Evolutionary conservation across 2,329 filamentous ascomycete genomes (phyloP).

Genomic region (Arthrobotrys entomopaga): DNA sequence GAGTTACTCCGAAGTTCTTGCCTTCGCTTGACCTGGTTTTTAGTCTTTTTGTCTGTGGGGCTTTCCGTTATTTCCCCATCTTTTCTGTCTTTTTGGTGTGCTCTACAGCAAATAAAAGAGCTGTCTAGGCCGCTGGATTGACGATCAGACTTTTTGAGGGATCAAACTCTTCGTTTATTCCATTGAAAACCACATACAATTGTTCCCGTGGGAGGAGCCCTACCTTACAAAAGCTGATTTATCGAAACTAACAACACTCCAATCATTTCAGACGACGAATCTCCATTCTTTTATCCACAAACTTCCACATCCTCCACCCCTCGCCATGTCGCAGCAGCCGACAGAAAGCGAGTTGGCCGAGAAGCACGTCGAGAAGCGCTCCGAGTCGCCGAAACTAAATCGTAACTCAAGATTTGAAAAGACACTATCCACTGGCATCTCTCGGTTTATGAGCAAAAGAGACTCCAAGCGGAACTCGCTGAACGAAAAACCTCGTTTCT

Average conservation of each 20-base stretch:
- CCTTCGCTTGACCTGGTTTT: constrained; percentile 16
- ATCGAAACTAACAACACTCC: neutral
- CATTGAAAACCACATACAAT: neutral
- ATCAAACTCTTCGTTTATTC: neutral
- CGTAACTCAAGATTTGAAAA: constrained; percentile 49
- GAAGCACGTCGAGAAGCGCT: constrained; percentile 27
- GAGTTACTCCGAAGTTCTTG: constrained; percentile 39
- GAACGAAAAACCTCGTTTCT: constrained; percentile 54
- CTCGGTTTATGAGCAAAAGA: constrained; percentile 56
- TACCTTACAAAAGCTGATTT: neutral
- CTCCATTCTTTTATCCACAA: constrained; percentile 4
- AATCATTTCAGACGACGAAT: constrained; percentile 4
- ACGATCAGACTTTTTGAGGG: neutral
- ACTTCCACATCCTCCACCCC: neutral
- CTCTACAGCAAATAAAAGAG: neutral
- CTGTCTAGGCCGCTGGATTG: neutral
- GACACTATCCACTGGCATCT: constrained; percentile 50
- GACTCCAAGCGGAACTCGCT: constrained; percentile 52
- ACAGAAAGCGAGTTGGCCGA: constrained; percentile 33
- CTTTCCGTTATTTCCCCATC: neutral
- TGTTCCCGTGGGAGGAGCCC: neutral
- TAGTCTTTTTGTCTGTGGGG: neutral
- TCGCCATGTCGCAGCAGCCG: constrained; percentile 29
- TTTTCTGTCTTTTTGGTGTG: neutral
- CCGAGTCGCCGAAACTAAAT: constrained; percentile 21